These are phyloP conservation scores for Exophiala sp. DNA, from an alignment of 2,329 filamentous ascomycete species.

Conservation along the genomic window DNA sequence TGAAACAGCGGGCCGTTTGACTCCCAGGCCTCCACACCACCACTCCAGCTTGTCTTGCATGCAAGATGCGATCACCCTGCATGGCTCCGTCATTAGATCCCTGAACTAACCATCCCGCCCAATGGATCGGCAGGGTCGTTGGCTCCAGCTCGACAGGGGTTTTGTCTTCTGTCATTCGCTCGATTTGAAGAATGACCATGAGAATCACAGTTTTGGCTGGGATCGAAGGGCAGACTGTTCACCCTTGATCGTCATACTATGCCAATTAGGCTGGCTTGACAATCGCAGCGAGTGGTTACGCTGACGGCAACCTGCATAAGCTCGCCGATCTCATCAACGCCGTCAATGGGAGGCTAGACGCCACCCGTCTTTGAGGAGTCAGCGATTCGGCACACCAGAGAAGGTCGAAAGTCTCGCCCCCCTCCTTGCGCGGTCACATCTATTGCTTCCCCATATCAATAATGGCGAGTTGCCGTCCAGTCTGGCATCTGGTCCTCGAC, in stretches of 20 bases:
- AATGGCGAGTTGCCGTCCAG: slow-evolving; percentile 1
- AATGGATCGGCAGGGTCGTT: slow-evolving; percentile 22
- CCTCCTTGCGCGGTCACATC: background rate
- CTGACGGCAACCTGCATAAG: slow-evolving; percentile 21
- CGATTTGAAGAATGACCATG: slow-evolving; percentile 6
- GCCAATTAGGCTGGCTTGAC: slow-evolving; percentile 8
- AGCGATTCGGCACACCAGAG: background rate
- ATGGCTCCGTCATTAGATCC: slow-evolving; percentile 13
- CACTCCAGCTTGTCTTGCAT: slow-evolving; percentile 5
- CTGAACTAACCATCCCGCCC: slow-evolving; percentile 4
- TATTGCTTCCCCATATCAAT: background rate
- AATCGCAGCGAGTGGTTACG: background rate
- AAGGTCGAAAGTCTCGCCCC: background rate
- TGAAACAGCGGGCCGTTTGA: slow-evolving; percentile 6
- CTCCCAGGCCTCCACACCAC: slow-evolving; percentile 9
- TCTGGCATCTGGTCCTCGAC: slow-evolving; percentile 2
- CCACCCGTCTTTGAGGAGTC: background rate
- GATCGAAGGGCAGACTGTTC: slow-evolving; percentile 16
- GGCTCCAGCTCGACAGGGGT: slow-evolving; percentile 2
- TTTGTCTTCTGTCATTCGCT: slow-evolving; percentile 6
- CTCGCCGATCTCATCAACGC: background rate
- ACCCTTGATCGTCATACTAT: slow-evolving; percentile 15
- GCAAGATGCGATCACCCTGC: slow-evolving; percentile 22
- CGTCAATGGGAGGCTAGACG: background rate
- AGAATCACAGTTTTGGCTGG: slow-evolving; percentile 16